These are phyloP conservation scores for Apiotrichum sp. DNA, from an alignment of 1,284 basidiomycete genomes.

Conservation along the genomic window DNA sequence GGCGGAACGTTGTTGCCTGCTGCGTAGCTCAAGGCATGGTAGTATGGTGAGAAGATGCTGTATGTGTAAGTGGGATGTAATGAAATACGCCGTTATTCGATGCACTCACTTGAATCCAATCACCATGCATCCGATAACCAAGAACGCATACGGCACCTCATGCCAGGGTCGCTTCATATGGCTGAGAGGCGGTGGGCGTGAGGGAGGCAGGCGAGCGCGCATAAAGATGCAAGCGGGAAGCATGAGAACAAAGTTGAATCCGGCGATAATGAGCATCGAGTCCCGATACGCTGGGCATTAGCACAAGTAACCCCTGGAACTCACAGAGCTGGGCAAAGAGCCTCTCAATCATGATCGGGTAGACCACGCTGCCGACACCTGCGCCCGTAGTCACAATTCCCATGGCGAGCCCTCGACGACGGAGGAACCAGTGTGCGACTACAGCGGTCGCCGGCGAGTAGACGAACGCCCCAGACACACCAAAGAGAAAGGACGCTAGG, in stretches of 20 bases:
- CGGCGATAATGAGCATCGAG: constrained; percentile 24
- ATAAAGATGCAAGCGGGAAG: constrained; percentile 20
- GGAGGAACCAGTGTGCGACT: constrained; percentile 43
- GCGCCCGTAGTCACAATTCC: constrained; percentile 40
- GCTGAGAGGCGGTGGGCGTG: constrained; percentile 9
- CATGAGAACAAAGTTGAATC: constrained; percentile 19
- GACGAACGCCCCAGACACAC: constrained; percentile 32
- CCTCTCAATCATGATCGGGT: constrained; percentile 37
- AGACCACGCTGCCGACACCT: constrained; percentile 41
- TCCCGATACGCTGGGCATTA: constrained; percentile 11
- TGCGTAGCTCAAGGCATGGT: constrained; percentile 26
- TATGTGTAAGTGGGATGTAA: too few species aligned
- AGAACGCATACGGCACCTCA: constrained; percentile 26
- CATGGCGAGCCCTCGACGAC: constrained; percentile 34
- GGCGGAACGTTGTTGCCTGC: constrained; percentile 6
- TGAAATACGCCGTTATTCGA: too few species aligned
- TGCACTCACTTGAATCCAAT: constrained; percentile 30
- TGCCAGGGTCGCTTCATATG: constrained; percentile 26
- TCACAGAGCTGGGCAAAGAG: constrained; percentile 32
- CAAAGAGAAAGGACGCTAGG: constrained; percentile 37
- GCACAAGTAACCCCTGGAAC: too few species aligned
- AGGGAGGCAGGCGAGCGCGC: constrained; percentile 22
- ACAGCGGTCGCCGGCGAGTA: constrained; percentile 42
- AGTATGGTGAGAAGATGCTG: constrained; percentile 27
- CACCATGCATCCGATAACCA: constrained; percentile 23